A percentile compares a stretch with the other conserved stretches of the same genome.
phyloP scores from a whole-genome alignment of 495 filamentous ascomycete genomes.

The Xylaria nigripes region DNA sequence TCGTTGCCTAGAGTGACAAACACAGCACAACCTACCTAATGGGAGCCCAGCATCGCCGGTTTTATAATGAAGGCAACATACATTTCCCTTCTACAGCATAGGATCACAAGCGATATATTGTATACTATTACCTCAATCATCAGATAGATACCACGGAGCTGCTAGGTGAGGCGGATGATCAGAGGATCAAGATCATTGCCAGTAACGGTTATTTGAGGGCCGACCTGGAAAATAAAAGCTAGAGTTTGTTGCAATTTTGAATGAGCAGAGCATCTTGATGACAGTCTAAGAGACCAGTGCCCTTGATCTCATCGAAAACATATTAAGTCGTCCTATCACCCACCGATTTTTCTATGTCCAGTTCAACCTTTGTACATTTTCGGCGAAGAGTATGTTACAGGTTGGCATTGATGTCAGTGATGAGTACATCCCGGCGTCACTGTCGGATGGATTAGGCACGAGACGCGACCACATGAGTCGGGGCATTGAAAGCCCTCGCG shows the following conservation, averaged over 20 bases:
- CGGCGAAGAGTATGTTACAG: conserved; percentile 7
- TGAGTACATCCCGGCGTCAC: conserved; percentile 3
- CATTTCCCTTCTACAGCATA: background rate
- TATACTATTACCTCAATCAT: conserved; percentile 7
- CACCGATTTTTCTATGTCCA: background rate
- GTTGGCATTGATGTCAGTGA: background rate
- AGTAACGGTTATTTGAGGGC: background rate
- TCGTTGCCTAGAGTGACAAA: background rate
- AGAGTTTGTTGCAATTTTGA: background rate
- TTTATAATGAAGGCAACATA: conserved; percentile 2
- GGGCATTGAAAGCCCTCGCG: conserved; percentile 6
- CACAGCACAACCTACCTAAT: background rate
- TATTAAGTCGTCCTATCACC: background rate
- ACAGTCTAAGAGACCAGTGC: background rate
- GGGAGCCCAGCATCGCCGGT: conserved; percentile 2
- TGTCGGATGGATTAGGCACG: conserved; percentile 10
- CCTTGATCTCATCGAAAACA: background rate
- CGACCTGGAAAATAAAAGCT: background rate
- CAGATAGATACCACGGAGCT: conserved; percentile 21
- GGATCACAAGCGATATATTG: conserved; percentile 6
- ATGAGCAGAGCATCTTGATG: background rate
- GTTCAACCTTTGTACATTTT: conserved; percentile 7
- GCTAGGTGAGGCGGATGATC: background rate
- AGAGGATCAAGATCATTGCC: background rate
- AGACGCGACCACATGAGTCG: conserved; percentile 5